These are phyloP conservation scores for Suhomyces atakaporum DNA, from an alignment of 1,139 yeast species.

Conservation along the genomic window DNA sequence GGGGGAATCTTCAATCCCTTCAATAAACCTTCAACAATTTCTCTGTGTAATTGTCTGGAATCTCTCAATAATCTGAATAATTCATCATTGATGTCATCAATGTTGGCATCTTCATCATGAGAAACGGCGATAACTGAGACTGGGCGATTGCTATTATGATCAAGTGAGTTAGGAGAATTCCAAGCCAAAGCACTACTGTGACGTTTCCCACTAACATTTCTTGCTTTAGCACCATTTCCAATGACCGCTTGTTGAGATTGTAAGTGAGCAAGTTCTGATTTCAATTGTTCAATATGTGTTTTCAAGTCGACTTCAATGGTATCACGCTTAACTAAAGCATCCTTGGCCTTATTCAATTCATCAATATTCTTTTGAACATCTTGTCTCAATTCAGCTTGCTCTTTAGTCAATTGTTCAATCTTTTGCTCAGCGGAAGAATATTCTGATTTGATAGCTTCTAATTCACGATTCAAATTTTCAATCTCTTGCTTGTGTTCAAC, in stretches of 20 bases:
- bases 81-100: constrained; percentile 73
- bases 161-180: constrained; percentile 36
- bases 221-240: constrained; percentile 22
- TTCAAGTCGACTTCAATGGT: constrained; percentile 71
- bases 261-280: constrained; percentile 60
- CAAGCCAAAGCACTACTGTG: constrained; percentile 46
- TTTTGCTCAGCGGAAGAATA: constrained; percentile 62
- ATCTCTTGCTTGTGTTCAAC: constrained; percentile 53
- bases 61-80: constrained; percentile 74
- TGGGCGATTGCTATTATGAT: constrained; percentile 45
- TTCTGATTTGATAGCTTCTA: constrained; percentile 58
- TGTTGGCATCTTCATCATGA: constrained; percentile 55
- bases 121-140: constrained; percentile 63
- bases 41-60: constrained; percentile 75
- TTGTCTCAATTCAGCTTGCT: constrained; percentile 63
- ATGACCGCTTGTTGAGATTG: constrained; percentile 32
- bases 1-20: constrained; percentile 88
- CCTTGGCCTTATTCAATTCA: constrained; percentile 64
- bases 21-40: constrained; percentile 83
- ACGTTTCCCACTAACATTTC: constrained; percentile 37
- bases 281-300: constrained; percentile 67
- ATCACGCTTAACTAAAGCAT: constrained; percentile 61
- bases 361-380: constrained; percentile 64
- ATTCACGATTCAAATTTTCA: constrained; percentile 56
- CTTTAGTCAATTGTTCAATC: constrained; percentile 63